Percentiles rank a stretch among this genome's conserved stretches.
phyloP scores from a whole-genome alignment of 495 filamentous ascomycete species.

The Diplogelasinospora grovesii region DNA sequence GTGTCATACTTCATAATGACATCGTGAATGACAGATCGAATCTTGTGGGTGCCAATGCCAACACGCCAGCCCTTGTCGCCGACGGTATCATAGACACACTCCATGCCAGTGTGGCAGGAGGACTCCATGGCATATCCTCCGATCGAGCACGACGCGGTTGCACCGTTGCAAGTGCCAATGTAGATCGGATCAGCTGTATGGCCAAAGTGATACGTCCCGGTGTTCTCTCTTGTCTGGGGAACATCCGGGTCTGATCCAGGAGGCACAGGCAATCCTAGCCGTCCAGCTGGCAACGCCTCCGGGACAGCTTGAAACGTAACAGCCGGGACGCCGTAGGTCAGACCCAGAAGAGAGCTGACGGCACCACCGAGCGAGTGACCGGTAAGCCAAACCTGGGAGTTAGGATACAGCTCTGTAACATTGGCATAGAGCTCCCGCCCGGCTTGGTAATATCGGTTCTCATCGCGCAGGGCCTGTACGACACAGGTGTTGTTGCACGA shows the following conservation, averaged over 20 bases:
- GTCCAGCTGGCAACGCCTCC: constrained; percentile 78
- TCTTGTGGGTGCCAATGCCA: constrained; percentile 77
- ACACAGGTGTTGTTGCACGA: constrained; percentile 90
- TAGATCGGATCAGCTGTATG: constrained; percentile 94
- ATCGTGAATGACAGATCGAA: constrained; percentile 74
- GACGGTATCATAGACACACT: constrained; percentile 89
- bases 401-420: constrained; percentile 81
- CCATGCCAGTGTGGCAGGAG: constrained; percentile 77
- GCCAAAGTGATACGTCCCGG: constrained; percentile 86
- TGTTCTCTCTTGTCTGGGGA: constrained; percentile 63
- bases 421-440: constrained; percentile 84
- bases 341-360: constrained; percentile 73
- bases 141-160: constrained; percentile 78
- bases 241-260: constrained; percentile 64
- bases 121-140: constrained; percentile 94
- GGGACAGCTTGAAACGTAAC: constrained; percentile 88
- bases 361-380: constrained; percentile 90
- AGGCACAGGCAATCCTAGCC: constrained; percentile 80
- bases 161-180: constrained; percentile 88
- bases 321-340: constrained; percentile 83
- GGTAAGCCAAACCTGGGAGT: constrained; percentile 77
- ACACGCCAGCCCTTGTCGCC: constrained; percentile 85
- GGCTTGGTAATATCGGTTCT: constrained; percentile 86
- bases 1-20: constrained; percentile 75
- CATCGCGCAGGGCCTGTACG: constrained; percentile 60